Conservation (phyloP, 805 yeast species). For the Nakazawaea siamensis region DNA sequence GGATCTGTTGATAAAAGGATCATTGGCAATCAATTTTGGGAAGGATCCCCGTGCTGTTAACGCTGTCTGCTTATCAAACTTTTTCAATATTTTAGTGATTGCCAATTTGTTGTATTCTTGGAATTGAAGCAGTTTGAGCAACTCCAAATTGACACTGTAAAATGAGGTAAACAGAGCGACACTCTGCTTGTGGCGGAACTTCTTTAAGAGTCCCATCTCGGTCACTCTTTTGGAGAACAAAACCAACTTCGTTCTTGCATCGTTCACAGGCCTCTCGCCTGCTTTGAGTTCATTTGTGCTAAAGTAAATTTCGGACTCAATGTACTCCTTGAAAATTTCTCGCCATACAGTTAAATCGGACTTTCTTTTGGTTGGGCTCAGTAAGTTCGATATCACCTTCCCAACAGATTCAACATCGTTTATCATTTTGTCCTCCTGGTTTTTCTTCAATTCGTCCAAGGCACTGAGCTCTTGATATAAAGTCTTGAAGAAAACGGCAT, state of each 20-base stretch:
- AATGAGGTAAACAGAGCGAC: conserved; percentile 39
- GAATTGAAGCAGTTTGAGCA: conserved; percentile 50
- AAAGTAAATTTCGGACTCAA: conserved; percentile 61
- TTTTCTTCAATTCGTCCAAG: conserved; percentile 33
- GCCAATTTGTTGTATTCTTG: conserved; percentile 59
- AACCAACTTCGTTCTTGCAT: conserved; percentile 35
- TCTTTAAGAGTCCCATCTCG: conserved; percentile 25
- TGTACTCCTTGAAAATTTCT: conserved; percentile 53
- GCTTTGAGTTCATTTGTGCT: conserved; percentile 37
- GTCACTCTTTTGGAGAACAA: conserved; percentile 32
- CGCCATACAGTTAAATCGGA: conserved; percentile 65
- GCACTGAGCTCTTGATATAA: conserved; percentile 44
- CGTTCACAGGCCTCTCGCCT: conserved; percentile 35
- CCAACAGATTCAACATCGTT: conserved; percentile 35
- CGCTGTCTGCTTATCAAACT: conserved; percentile 67
- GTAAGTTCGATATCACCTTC: conserved; percentile 26
- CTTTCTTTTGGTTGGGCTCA: conserved; percentile 32
- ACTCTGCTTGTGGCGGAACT: conserved; percentile 40
- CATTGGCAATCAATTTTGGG: conserved; percentile 33
- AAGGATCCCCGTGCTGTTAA: conserved; percentile 37
- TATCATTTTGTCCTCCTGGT: conserved; percentile 35
- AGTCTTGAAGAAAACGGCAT: conserved; percentile 51
- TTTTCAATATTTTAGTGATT: conserved; percentile 59
- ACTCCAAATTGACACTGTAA: conserved; percentile 40
- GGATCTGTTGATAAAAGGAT: conserved; percentile 38